Base-by-base conservation (phyloP, 495 filamentous ascomycete genomes). In the Daldinia caldariorum region DNA sequence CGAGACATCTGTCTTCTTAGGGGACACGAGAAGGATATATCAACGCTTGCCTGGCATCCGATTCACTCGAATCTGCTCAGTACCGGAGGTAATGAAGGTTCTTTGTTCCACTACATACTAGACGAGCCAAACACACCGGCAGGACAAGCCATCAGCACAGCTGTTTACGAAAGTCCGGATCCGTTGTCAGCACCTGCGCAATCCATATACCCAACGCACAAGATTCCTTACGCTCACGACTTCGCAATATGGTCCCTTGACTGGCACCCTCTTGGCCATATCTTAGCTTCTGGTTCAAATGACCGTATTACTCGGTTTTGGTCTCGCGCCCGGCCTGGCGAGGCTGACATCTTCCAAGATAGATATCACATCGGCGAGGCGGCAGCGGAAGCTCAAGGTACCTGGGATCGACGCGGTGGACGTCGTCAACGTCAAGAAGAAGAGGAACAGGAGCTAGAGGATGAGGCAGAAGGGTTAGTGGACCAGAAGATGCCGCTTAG, bases 281-380 rank as follows among this genome's bases (percentile, higher is more conserved):
- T 99, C 65, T 85, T 99, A 29, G 93, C 94, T n/a, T 97, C 95
- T n/a, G 95, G 95, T 4, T 97, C 94, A 2, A 99, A 99, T 77
- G 95, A 99, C 79, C 90, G 94, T 51, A 92, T 96, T 50, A 97
- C 95, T 7, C 88, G 94, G 37, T 99, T 99, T 82, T 99, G 95
- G 95, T 91, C 93, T 13, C 88, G 95, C 18, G 83, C 92, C 6
- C 83, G 95, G 51, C 95, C 95, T 3, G 95, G 95, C 34, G 95
- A 97, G 71, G 87, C 85, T 57, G 89, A 90, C 61, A 90, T 89
- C 74, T 88, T 92, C 82, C 92, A 91, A 73, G 95, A 98, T 77
- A 87, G 92, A 47, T 97, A 94, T 76, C 95, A 99, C 74, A 93
- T 97, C 63, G 95, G 95, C 41, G 94, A 97, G 79, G 89, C 91